phyloP scores from a whole-genome alignment of 441 rosid genomes.

The Biscutella laevigata region DNA sequence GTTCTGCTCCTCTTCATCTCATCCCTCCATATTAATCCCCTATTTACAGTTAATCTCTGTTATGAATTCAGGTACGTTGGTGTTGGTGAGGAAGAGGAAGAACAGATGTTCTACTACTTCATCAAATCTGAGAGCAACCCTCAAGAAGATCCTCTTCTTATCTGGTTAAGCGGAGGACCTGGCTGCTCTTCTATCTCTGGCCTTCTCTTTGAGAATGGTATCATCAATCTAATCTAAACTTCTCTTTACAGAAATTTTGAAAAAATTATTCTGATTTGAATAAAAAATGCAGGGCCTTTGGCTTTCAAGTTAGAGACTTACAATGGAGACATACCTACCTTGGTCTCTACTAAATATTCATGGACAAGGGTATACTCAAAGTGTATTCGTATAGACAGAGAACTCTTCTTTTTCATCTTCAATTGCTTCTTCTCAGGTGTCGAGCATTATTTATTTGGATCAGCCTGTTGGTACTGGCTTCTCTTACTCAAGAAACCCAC shows the following conservation, averaged over 20 bases:
- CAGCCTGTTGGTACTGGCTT: conserved; percentile 61
- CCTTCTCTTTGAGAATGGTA: conserved; percentile 51
- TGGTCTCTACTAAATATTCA: conserved; percentile 46
- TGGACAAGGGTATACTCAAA: conserved; percentile 48
- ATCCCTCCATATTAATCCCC: background rate
- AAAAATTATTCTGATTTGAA: background rate
- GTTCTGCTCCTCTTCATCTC: conserved; percentile 1
- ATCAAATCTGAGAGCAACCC: conserved; percentile 44
- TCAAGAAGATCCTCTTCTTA: conserved; percentile 43
- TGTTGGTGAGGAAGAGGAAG: conserved; percentile 44
- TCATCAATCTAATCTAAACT: background rate
- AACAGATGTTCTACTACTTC: conserved; percentile 58
- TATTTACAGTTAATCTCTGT: background rate
- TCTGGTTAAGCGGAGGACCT: conserved; percentile 78
- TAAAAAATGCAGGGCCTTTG: conserved; percentile 42
- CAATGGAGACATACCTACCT: conserved; percentile 49
- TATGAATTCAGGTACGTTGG: conserved; percentile 39
- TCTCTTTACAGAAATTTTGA: background rate
- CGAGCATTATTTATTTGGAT: conserved; percentile 54
- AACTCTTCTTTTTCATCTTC: background rate
- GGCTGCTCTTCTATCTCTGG: conserved; percentile 59
- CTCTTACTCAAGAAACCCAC: conserved; percentile 39
- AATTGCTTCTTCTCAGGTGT: conserved; percentile 21
- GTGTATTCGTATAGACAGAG: too few relatives aligned
- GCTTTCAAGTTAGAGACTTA: conserved; percentile 38